Conservation (phyloP, 257 asterid species). For the Linaria vulgaris region DNA sequence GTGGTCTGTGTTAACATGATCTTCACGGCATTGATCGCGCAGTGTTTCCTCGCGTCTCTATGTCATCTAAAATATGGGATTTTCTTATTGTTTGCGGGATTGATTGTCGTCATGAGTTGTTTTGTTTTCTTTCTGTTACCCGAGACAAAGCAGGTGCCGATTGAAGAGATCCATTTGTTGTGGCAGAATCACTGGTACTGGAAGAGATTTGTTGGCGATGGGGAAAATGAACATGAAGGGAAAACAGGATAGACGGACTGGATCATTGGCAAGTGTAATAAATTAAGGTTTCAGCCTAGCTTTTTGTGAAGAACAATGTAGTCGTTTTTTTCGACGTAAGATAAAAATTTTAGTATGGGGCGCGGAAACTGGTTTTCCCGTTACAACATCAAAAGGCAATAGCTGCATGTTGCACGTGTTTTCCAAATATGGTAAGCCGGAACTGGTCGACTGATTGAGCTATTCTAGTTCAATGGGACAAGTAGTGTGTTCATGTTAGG, state of each 20-base stretch:
- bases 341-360: too few relatives aligned
- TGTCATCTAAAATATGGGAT: slow-evolving; percentile 82
- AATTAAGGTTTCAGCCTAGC: too few relatives aligned
- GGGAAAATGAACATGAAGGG: slow-evolving; percentile 3
- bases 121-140: slow-evolving; percentile 80
- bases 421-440: too few relatives aligned
- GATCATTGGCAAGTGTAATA: background rate
- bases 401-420: too few relatives aligned
- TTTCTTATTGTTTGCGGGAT: slow-evolving; percentile 62
- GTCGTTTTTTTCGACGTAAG: too few relatives aligned
- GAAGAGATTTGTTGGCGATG: slow-evolving; percentile 57
- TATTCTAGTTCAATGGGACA: background rate
- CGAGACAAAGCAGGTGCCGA: slow-evolving; percentile 94
- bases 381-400: too few relatives aligned
- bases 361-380: too few relatives aligned
- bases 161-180: slow-evolving; percentile 77
- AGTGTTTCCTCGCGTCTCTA: slow-evolving; percentile 65
- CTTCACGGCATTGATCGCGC: slow-evolving; percentile 83
- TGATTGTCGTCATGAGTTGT: slow-evolving; percentile 61
- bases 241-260: background rate
- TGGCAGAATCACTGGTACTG: slow-evolving; percentile 80
- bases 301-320: too few relatives aligned
- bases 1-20: slow-evolving; percentile 88
- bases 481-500: background rate
- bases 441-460: too few relatives aligned